phyloP scores from a whole-genome alignment of 805 yeast genomes.

The Wickerhamomyces rabaulensis region DNA sequence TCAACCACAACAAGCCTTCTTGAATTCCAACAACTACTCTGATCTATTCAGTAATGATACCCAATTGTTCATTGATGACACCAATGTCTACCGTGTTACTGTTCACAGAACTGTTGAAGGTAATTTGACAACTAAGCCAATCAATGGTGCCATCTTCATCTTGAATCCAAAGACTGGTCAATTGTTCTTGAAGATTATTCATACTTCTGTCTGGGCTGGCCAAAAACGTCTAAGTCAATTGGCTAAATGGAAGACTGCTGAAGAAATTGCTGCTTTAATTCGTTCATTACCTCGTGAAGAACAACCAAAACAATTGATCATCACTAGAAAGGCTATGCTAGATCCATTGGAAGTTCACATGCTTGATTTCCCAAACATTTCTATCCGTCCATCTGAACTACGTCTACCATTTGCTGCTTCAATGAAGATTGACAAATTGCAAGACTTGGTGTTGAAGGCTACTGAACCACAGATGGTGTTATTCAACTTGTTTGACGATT shows the following conservation, averaged over 20 bases:
- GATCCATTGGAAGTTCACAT: slow-evolving; percentile 96
- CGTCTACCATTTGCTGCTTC: slow-evolving; percentile 87
- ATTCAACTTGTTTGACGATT: slow-evolving; percentile 89
- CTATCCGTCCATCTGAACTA: slow-evolving; percentile 84
- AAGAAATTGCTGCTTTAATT: slow-evolving; percentile 88
- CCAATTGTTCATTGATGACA: slow-evolving; percentile 87
- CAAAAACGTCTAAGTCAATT: slow-evolving; percentile 89
- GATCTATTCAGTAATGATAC: slow-evolving; percentile 82
- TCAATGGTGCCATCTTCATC: slow-evolving; percentile 89
- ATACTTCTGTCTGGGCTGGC: slow-evolving; percentile 95
- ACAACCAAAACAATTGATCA: slow-evolving; percentile 89
- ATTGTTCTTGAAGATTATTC: slow-evolving; percentile 80
- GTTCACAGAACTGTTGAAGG: slow-evolving; percentile 92
- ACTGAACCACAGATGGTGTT: slow-evolving; percentile 91
- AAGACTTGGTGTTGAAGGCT: slow-evolving; percentile 76
- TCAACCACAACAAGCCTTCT: slow-evolving; percentile 86
- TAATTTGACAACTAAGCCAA: slow-evolving; percentile 84
- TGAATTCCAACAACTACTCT: slow-evolving; percentile 84
- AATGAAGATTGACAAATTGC: slow-evolving; percentile 71
- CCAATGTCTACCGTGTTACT: slow-evolving; percentile 88
- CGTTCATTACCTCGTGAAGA: slow-evolving; percentile 89
- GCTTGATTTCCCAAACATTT: slow-evolving; percentile 91
- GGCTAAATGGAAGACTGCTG: slow-evolving; percentile 98
- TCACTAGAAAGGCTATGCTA: slow-evolving; percentile 82
- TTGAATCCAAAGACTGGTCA: slow-evolving; percentile 91